These are phyloP conservation scores for Ophiocordyceps camponoti-leonardi DNA, from an alignment of 2,329 filamentous ascomycete genomes.

Conservation along the genomic window DNA sequence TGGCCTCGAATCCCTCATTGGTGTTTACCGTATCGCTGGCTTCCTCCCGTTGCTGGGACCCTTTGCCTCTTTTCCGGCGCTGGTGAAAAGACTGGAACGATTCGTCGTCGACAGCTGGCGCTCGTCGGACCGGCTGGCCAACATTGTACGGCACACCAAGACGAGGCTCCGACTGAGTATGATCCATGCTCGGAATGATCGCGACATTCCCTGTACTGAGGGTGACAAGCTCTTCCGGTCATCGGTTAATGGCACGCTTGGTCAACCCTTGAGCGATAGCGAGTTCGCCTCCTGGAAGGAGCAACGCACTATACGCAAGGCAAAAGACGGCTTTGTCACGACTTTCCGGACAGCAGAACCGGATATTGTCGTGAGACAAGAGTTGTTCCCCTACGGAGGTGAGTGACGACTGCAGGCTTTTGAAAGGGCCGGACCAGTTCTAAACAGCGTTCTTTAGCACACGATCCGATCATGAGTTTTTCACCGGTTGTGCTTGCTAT, in stretches of 20 bases:
- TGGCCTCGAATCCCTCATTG: slow-evolving; percentile 53
- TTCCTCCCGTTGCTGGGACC: slow-evolving; percentile 65
- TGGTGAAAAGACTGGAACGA: slow-evolving; percentile 42
- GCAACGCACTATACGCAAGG: slow-evolving; percentile 22
- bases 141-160: slow-evolving; percentile 32
- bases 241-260: slow-evolving; percentile 34
- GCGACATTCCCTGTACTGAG: slow-evolving; percentile 63
- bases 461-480: slow-evolving; percentile 53
- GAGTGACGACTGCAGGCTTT: slow-evolving; percentile 9
- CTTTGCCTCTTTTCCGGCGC: slow-evolving; percentile 45
- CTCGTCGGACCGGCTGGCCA: slow-evolving; percentile 47
- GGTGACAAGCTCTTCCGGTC: slow-evolving; percentile 45
- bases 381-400: slow-evolving; percentile 38
- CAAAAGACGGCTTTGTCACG: slow-evolving; percentile 29
- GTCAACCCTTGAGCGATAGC: slow-evolving; percentile 14
- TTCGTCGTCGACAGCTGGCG: slow-evolving; percentile 70
- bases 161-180: slow-evolving; percentile 47
- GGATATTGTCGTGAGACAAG: slow-evolving; percentile 32
- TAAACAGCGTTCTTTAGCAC: slow-evolving; percentile 26
- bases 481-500: slow-evolving; percentile 46
- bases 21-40: slow-evolving; percentile 65
- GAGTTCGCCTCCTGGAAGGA: slow-evolving; percentile 27
- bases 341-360: slow-evolving; percentile 23
- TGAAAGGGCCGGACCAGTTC: neutral
- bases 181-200: slow-evolving; percentile 66